Conservation (phyloP, 257 asterid genomes). For the Eustoma russellianum region DNA sequence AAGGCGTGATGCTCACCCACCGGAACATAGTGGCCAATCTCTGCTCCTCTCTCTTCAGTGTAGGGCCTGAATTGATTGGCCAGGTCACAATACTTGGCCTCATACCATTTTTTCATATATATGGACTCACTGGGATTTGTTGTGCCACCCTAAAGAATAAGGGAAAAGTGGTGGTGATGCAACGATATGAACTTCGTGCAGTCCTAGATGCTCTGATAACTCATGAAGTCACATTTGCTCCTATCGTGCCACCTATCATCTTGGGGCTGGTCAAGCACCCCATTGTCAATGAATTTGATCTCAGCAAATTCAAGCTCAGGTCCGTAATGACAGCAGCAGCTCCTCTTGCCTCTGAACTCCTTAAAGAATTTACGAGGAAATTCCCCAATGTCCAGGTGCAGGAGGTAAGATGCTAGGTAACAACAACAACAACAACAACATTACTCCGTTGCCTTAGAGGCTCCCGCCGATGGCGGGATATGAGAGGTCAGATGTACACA, state of each 20-base stretch:
- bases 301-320: slow-evolving; percentile 46
- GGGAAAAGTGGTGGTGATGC: slow-evolving; percentile 88
- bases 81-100: slow-evolving; percentile 67
- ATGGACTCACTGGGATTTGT: slow-evolving; percentile 88
- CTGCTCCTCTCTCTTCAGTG: slow-evolving; percentile 73
- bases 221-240: slow-evolving; percentile 74
- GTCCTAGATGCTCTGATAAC: slow-evolving; percentile 51
- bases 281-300: slow-evolving; percentile 70
- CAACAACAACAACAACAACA: too few relatives aligned
- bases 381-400: slow-evolving; percentile 76
- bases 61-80: slow-evolving; percentile 73
- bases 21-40: slow-evolving; percentile 77
- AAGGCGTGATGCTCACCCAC: slow-evolving; percentile 95
- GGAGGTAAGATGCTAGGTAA: slow-evolving; percentile 37
- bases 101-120: slow-evolving; percentile 86
- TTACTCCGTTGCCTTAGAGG: too few relatives aligned
- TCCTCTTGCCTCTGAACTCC: slow-evolving; percentile 84
- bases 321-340: slow-evolving; percentile 96
- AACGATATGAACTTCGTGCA: slow-evolving; percentile 63
- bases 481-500: too few relatives aligned
- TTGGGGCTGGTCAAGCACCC: slow-evolving; percentile 82
- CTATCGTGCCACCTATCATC: slow-evolving; percentile 87
- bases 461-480: too few relatives aligned
- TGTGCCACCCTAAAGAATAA: slow-evolving; percentile 85
- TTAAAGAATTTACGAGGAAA: slow-evolving; percentile 59